Evolutionary conservation across 176 grass and related monocot species (phyloP).

Genomic region (Pontederia paniculata): DNA sequence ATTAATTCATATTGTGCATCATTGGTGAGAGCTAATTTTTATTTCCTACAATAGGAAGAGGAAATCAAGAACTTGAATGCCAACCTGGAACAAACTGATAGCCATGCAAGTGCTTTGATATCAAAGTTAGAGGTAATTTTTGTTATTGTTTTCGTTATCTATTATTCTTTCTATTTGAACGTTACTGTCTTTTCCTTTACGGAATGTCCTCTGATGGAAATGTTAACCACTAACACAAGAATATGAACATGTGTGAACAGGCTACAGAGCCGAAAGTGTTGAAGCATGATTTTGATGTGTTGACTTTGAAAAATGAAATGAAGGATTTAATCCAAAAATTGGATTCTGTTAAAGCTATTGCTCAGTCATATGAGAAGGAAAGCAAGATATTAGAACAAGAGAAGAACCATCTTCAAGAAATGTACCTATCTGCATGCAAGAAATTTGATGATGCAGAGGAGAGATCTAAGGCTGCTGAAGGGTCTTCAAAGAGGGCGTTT

Average conservation of each 20-base stretch:
- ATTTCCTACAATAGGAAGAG: conserved; percentile 38
- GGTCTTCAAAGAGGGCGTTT: conserved; percentile 40
- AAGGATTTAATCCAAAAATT: conserved; percentile 47
- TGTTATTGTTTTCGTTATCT: neutral
- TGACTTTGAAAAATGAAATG: conserved; percentile 54
- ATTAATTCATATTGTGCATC: neutral
- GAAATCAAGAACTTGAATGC: conserved; percentile 58
- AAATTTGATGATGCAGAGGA: conserved; percentile 56
- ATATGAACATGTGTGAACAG: conserved; percentile 17
- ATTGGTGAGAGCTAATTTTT: neutral
- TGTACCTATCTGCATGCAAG: conserved; percentile 45
- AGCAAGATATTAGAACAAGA: conserved; percentile 68
- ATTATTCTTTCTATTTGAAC: too few relatives aligned
- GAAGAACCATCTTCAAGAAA: conserved; percentile 75
- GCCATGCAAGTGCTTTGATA: conserved; percentile 33
- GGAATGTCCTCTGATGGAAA: neutral
- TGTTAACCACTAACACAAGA: neutral
- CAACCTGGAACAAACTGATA: conserved; percentile 38
- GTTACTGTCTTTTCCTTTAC: conserved; percentile 5
- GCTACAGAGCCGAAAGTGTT: conserved; percentile 34
- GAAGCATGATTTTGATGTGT: conserved; percentile 38
- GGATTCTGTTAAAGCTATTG: conserved; percentile 36
- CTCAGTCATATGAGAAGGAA: conserved; percentile 46
- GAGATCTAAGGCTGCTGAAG: conserved; percentile 42
- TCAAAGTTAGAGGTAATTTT: conserved; percentile 37